phyloP scores from a whole-genome alignment of 1,139 yeast species.

The Debaryomyces fabryi region DNA sequence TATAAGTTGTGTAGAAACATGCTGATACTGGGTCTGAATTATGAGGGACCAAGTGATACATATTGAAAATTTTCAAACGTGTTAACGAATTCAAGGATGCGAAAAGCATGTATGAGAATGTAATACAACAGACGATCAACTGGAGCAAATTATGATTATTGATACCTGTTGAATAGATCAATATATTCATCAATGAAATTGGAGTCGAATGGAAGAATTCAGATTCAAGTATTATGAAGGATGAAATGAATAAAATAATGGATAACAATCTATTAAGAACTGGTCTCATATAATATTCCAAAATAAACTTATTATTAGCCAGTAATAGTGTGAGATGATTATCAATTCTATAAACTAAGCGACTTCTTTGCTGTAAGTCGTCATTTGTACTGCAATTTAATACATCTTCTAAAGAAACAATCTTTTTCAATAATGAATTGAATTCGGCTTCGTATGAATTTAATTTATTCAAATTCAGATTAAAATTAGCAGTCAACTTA shows the following conservation, averaged over 20 bases:
- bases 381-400: conserved; percentile 33
- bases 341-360: conserved; percentile 31
- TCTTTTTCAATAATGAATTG: conserved; percentile 33
- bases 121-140: conserved; percentile 39
- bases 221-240: conserved; percentile 65
- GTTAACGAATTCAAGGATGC: conserved; percentile 69
- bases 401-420: conserved; percentile 46
- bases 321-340: conserved; percentile 22
- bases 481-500: conserved; percentile 40
- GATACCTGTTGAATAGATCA: conserved; percentile 32
- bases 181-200: conserved; percentile 60
- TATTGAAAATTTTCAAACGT: conserved; percentile 68
- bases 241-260: conserved; percentile 37
- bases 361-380: conserved; percentile 28
- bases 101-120: conserved; percentile 68
- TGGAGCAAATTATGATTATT: conserved; percentile 26
- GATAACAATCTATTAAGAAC: conserved; percentile 43
- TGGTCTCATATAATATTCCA: conserved; percentile 51
- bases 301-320: conserved; percentile 31
- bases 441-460: conserved; percentile 48
- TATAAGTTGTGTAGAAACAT: conserved; percentile 77
- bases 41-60: conserved; percentile 70
- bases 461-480: conserved; percentile 39
- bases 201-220: conserved; percentile 74
- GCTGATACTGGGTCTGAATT: conserved; percentile 76